Evolutionary conservation across 148 eudicot species (phyloP).

Genomic region (Gaultheria prostrata): DNA sequence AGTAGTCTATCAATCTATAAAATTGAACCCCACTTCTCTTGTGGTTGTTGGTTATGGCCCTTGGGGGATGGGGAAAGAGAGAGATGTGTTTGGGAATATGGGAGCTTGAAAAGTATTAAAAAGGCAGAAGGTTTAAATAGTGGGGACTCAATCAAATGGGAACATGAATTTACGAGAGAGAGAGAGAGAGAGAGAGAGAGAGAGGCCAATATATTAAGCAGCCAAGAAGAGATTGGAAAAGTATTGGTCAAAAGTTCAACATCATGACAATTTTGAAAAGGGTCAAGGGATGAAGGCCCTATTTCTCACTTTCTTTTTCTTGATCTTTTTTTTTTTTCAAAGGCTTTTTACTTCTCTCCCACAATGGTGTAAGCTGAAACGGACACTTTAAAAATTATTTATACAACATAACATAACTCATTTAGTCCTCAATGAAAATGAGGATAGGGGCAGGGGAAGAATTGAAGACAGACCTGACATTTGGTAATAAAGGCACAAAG

Average conservation of each 20-base stretch:
- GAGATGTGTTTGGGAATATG: not conserved
- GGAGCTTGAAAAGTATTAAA: constrained; percentile 16
- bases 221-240: constrained; percentile 24
- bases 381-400: too few relatives aligned
- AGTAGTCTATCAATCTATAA: not conserved
- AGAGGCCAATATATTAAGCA: constrained; percentile 4
- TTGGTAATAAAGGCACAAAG: too few relatives aligned
- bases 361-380: too few relatives aligned
- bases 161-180: not conserved
- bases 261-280: constrained; percentile 14
- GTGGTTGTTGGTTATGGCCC: not conserved
- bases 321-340: too few relatives aligned
- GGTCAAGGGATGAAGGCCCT: constrained; percentile 28
- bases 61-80: not conserved
- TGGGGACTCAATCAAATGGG: not conserved
- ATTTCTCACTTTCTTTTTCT: not conserved
- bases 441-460: too few relatives aligned
- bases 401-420: too few relatives aligned
- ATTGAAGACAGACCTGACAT: too few relatives aligned
- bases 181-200: not conserved
- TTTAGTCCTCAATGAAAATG: too few relatives aligned
- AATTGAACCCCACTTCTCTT: not conserved
- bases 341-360: too few relatives aligned
- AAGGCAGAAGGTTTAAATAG: not conserved
- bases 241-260: constrained; percentile 37